These are phyloP conservation scores for Suhomyces chickasaworum DNA, from an alignment of 1,139 yeast species.

Conservation along the genomic window DNA sequence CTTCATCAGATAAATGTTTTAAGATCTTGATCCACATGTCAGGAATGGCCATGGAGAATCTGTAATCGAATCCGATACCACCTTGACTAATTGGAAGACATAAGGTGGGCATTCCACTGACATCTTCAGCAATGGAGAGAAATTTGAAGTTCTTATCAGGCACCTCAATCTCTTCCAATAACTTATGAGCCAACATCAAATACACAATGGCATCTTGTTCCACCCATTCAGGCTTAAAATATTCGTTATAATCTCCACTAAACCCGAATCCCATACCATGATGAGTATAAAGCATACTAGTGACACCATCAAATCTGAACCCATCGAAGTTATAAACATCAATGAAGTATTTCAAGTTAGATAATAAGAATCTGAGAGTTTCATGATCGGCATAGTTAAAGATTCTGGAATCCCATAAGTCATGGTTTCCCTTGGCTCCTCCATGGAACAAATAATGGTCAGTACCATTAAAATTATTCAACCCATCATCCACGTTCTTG, in stretches of 20 bases:
- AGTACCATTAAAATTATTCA: slow-evolving; percentile 92
- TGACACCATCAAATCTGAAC: slow-evolving; percentile 95
- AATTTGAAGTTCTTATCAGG: slow-evolving; percentile 47
- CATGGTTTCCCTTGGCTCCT: slow-evolving; percentile 81
- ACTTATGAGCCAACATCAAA: slow-evolving; percentile 82
- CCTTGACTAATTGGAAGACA: slow-evolving; percentile 75
- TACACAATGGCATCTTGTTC: slow-evolving; percentile 87
- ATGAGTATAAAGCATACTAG: slow-evolving; percentile 87
- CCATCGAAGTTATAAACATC: slow-evolving; percentile 91
- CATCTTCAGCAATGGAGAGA: slow-evolving; percentile 93
- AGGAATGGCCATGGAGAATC: slow-evolving; percentile 96
- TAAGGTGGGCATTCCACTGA: slow-evolving; percentile 94
- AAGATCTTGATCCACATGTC: slow-evolving; percentile 98
- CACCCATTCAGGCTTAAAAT: slow-evolving; percentile 76
- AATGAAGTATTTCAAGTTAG: slow-evolving; percentile 83
- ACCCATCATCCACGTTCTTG: slow-evolving; percentile 90
- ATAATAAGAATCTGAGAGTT: slow-evolving; percentile 80
- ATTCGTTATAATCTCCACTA: slow-evolving; percentile 91
- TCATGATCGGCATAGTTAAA: slow-evolving; percentile 92
- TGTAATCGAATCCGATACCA: slow-evolving; percentile 91
- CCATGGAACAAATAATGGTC: slow-evolving; percentile 94
- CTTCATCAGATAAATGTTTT: slow-evolving; percentile 81
- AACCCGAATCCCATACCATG: slow-evolving; percentile 91
- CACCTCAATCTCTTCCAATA: slow-evolving; percentile 56
- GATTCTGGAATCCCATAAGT: slow-evolving; percentile 91